Base-by-base conservation (phyloP, 1,139 yeast genomes). In the Yamadazyma siamensis region DNA sequence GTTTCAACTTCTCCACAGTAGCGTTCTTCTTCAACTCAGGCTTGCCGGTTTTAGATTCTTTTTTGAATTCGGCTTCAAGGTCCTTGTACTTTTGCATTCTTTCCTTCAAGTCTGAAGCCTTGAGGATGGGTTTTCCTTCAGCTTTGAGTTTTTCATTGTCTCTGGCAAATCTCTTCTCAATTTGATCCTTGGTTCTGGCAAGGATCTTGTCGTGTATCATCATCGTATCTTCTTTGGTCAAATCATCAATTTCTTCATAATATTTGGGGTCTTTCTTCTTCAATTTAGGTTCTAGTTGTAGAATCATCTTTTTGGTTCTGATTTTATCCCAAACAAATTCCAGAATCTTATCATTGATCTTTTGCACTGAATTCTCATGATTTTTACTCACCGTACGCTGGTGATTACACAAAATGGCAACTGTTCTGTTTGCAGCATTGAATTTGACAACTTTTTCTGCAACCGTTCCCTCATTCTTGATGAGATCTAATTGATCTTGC, bases 361-460 rank as follows among this genome's bases (percentile, higher is more conserved):
- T 86, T 41, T 79, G 87, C 33, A 89, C 85, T 5, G 88, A 71
- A 13, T 76, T 74, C 23, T 85, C 91, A 52, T 89, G 96, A 6
- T 77, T 77, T 54, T 88, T 88, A 35, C 89, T 77, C 13, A 88
- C 89, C 15, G 95, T 77, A 61, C 96, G 81, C 70, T 89, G 97
- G 72, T 89, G 97, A 70, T 89, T 89, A 84, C 97, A 89, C 49
- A 89, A 67, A 40, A 89, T 87, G 8, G 97, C 97, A 40, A 89
- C 97, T 2, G 91, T 82, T 56, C 96, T 76, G 54, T 89, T 89
- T 3, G 97, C 97, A 10, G 96, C 96, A 57, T 89, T 89, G 59
- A 83, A 89, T 41, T 77, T 80, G 34, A 88, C 80, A 31, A 88
- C 81, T 52, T 88, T 89, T 53, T 89, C 96, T 12, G 84, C 80